Percentiles rank a stretch among this genome's conserved stretches.
phyloP scores from a whole-genome alignment of 331 rosid genomes.

The Arachis monticola region DNA sequence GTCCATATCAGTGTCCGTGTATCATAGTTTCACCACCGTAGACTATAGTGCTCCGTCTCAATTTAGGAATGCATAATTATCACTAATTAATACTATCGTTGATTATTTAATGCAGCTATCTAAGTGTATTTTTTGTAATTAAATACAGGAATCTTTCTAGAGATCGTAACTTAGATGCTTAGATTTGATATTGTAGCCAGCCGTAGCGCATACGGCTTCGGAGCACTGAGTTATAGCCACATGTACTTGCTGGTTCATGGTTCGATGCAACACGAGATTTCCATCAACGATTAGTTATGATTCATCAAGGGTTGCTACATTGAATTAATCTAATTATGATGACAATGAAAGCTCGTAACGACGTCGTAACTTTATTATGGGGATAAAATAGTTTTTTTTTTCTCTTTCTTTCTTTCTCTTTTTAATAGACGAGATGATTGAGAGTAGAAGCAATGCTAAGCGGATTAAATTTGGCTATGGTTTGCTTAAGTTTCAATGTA shows the following conservation, averaged over 20 bases:
- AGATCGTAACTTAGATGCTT: not conserved
- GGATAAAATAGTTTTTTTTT: not conserved
- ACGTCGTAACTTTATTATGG: not conserved
- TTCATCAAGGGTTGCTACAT: not conserved
- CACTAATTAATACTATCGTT: too few relatives aligned
- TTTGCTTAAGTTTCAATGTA: constrained; percentile 4
- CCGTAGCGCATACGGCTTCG: not conserved
- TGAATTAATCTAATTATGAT: constrained; percentile 5
- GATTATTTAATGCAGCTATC: not conserved
- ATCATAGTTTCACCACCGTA: too few relatives aligned
- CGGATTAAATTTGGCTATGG: not conserved
- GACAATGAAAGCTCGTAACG: not conserved
- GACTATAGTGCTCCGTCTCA: too few relatives aligned
- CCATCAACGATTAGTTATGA: not conserved
- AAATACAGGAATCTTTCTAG: not conserved
- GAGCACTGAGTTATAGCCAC: not conserved
- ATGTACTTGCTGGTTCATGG: not conserved
- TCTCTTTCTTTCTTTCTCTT: not conserved
- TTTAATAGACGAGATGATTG: not conserved
- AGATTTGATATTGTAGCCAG: not conserved
- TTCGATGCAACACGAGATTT: not conserved
- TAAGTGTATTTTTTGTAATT: not conserved
- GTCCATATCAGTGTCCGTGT: too few relatives aligned
- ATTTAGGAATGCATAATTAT: too few relatives aligned
- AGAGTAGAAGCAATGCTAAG: constrained; percentile 11